phyloP scores from a whole-genome alignment of 257 asterid genomes.

The Nicotiana tomentosiformis region DNA sequence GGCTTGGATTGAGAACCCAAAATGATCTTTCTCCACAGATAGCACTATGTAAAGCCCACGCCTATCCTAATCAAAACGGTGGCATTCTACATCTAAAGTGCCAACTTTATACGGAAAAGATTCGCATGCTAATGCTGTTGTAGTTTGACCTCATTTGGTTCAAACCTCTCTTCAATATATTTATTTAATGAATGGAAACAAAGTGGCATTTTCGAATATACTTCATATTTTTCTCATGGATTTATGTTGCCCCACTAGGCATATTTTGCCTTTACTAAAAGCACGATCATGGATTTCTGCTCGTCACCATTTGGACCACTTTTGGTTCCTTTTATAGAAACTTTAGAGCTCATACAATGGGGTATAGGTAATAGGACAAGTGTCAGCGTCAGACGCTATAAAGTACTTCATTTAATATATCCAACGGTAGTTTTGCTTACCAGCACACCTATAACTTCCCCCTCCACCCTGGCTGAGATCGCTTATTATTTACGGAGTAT shows the following conservation, averaged over 20 bases:
- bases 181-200: neutral
- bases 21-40: neutral
- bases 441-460: neutral
- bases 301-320: neutral
- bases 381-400: neutral
- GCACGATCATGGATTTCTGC: neutral
- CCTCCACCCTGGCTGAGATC: neutral
- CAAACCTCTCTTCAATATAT: neutral
- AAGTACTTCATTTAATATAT: neutral
- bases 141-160: neutral
- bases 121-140: neutral
- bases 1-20: neutral
- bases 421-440: neutral
- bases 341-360: neutral
- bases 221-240: neutral
- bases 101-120: neutral
- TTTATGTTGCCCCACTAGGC: neutral
- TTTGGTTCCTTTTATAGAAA: neutral
- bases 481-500: neutral
- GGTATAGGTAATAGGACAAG: neutral
- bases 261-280: neutral
- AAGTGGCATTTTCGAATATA: neutral
- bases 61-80: neutral
- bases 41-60: neutral
- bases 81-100: neutral